These are phyloP conservation scores for Periconia digitata DNA, from an alignment of 2,329 filamentous ascomycete species.

Conservation along the genomic window DNA sequence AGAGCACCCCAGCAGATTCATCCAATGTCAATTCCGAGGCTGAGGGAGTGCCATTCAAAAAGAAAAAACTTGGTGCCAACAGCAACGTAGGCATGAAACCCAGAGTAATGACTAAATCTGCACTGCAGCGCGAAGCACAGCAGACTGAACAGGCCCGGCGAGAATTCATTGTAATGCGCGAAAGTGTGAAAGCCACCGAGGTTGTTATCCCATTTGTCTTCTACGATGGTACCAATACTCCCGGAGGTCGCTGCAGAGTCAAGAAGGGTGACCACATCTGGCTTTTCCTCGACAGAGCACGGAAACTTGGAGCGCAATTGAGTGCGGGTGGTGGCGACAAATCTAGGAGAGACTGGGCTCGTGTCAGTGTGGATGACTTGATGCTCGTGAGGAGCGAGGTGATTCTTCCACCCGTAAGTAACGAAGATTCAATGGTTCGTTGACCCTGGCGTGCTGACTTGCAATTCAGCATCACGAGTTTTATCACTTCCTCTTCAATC, in stretches of 20 bases:
- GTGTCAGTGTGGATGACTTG: slow-evolving; percentile 91
- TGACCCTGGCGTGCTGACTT: slow-evolving; percentile 11
- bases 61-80: slow-evolving; percentile 62
- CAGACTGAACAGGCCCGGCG: slow-evolving; percentile 73
- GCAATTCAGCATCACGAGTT: slow-evolving; percentile 84
- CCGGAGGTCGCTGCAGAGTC: slow-evolving; percentile 79
- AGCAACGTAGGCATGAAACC: slow-evolving; percentile 60
- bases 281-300: slow-evolving; percentile 88
- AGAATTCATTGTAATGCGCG: slow-evolving; percentile 81
- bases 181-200: slow-evolving; percentile 84
- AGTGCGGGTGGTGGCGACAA: slow-evolving; percentile 69
- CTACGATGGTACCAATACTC: slow-evolving; percentile 89
- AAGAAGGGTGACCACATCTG: slow-evolving; percentile 94
- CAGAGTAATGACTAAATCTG: slow-evolving; percentile 73
- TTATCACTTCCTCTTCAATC: slow-evolving; percentile 95
- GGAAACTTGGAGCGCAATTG: slow-evolving; percentile 84
- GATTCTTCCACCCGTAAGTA: slow-evolving; percentile 84
- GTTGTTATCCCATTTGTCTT: slow-evolving; percentile 94
- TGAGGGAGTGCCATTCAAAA: slow-evolving; percentile 45
- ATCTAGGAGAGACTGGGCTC: slow-evolving; percentile 80
- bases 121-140: slow-evolving; percentile 76
- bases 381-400: slow-evolving; percentile 89
- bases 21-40: slow-evolving; percentile 36
- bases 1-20: slow-evolving; percentile 41
- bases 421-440: not conserved